These are phyloP conservation scores for Paecilomyces variotii DNA, from an alignment of 2,329 filamentous ascomycete genomes.

Conservation along the genomic window DNA sequence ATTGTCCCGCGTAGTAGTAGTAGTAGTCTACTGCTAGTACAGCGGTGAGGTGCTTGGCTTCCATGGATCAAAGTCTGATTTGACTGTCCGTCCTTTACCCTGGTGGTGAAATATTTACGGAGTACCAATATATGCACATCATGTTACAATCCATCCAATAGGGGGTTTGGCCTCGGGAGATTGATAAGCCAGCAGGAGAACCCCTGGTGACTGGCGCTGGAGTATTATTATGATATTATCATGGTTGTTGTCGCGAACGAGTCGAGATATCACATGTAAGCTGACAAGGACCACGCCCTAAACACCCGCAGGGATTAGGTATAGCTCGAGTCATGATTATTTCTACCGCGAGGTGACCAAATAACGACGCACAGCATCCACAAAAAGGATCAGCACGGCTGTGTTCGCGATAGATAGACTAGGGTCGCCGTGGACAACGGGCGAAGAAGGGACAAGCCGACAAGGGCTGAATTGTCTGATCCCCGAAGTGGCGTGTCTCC, in stretches of 20 bases:
- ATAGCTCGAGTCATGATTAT: too few species aligned
- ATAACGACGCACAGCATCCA: neutral
- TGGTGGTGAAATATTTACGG: neutral
- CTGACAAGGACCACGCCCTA: neutral
- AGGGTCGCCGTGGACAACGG: neutral
- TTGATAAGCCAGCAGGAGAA: neutral
- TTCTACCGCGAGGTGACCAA: neutral
- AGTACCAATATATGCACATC: neutral
- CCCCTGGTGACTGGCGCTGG: neutral
- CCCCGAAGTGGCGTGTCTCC: neutral
- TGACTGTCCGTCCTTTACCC: neutral
- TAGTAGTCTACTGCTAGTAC: neutral
- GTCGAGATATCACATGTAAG: neutral
- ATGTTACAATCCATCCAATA: neutral
- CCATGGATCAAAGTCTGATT: neutral
- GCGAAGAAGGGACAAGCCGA: neutral
- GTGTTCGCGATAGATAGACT: neutral
- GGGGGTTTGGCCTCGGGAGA: neutral
- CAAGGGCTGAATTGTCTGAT: neutral
- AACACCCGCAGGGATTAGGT: too few species aligned
- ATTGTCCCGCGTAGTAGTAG: too few species aligned
- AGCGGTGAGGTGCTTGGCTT: neutral
- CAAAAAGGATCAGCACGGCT: too few species aligned
- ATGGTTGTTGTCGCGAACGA: neutral
- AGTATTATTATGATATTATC: neutral